Evolutionary conservation across 73 alveolate species (phyloP), one percentile per base, ranked within the genome.

Genomic region (Breviolum minutum): DNA sequence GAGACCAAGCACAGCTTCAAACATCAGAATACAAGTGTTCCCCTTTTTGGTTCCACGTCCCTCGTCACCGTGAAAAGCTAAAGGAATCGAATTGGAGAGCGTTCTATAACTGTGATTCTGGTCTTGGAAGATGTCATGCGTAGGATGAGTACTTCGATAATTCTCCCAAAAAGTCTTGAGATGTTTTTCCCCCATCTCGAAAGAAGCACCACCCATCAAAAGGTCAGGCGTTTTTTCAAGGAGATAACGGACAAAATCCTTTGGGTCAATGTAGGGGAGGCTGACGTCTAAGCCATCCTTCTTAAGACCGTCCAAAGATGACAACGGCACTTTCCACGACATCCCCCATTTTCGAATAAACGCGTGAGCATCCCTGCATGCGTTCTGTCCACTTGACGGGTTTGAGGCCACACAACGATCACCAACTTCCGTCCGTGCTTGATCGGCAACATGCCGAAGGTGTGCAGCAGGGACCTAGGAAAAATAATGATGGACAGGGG

Each of bases 31-130:
- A 22, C 63, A 30, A 19, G 96, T 89, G 87, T 68, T 89, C 29
- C 96, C 96, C 29, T 89, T 89, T 22, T 74, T 54, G 8, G 48
- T 26, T 5, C 96, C 96, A 0, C 96, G 73, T 6, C 96, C 96
- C 6, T 89, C 96, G 48, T 89, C 96, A 8, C 96, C 96, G 22
- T 89, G 96, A 12, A 60, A 29, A 0, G 82, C 60, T 4, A 89
- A 5, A 8, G 82, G 60, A 0, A 89, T 48, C 0, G 87, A 40
- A 6, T n/a, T 27, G 6, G 26, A 6, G 0, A 13, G 62, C 20
- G 22, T 17, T 29, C 66, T 63, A 0, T 61, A n/a, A 8, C 7
- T 40, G n/a, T 20, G 60, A 0, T 29, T 9, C 71, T 69, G n/a
- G n/a, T n/a, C 91, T 17, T 5, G 62, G 24, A 40, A 69, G 24